Percentiles rank a stretch among this genome's conserved stretches.
Evolutionary conservation across 1,139 yeast species (phyloP).

Genomic region (Chernovozyma sophiae-reginae): DNA sequence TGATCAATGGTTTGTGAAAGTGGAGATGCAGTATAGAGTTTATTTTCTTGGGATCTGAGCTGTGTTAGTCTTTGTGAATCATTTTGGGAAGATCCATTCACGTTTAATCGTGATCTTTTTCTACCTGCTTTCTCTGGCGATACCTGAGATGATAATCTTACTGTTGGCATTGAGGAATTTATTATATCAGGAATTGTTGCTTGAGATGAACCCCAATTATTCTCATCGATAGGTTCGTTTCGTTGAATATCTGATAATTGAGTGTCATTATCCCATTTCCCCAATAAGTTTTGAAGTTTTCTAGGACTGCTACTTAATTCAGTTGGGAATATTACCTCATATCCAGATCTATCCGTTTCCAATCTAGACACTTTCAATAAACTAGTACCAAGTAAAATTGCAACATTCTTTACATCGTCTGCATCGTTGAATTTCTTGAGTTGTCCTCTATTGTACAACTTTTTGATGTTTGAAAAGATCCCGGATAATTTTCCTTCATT

Average conservation of each 20-base stretch:
- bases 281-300: background rate
- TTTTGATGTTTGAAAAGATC: slow-evolving; percentile 3
- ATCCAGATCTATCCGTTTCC: slow-evolving; percentile 1
- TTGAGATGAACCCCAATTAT: slow-evolving; percentile 7
- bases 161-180: slow-evolving; percentile 18
- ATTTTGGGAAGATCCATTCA: background rate
- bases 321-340: background rate
- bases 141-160: slow-evolving; percentile 9
- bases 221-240: background rate
- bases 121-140: background rate
- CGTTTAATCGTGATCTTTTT: background rate
- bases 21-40: slow-evolving; percentile 5
- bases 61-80: background rate
- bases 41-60: background rate
- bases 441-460: slow-evolving; percentile 7
- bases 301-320: background rate
- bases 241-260: background rate
- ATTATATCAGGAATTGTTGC: slow-evolving; percentile 7
- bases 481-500: background rate
- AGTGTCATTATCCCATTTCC: slow-evolving; percentile 23
- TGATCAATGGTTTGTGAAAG: slow-evolving; percentile 3
- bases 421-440: slow-evolving; percentile 13
- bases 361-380: slow-evolving; percentile 19
- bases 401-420: slow-evolving; percentile 13
- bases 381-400: slow-evolving; percentile 22